phyloP scores from a whole-genome alignment of 108 stramenopile genomes.

The Licmophora abbreviata region DNA sequence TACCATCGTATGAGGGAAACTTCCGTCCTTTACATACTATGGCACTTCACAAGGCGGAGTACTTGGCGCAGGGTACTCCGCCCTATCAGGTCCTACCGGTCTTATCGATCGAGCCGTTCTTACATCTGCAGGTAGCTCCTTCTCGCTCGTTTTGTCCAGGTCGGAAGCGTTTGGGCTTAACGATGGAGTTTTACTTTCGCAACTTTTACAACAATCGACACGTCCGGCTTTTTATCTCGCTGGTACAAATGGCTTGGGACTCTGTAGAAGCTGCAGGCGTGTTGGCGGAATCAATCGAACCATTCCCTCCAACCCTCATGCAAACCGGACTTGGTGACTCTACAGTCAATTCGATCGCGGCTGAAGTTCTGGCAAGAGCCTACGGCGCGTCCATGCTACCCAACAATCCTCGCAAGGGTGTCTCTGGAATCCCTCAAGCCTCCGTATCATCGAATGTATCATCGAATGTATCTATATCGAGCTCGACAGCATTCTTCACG shows the following conservation, averaged over 20 bases:
- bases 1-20: background rate
- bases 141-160: constrained; percentile 50
- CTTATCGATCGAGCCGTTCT: constrained; percentile 55
- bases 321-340: constrained; percentile 64
- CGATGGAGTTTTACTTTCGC: constrained; percentile 36
- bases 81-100: constrained; percentile 20
- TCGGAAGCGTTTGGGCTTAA: constrained; percentile 50
- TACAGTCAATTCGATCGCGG: constrained; percentile 45
- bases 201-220: constrained; percentile 62
- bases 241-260: constrained; percentile 76
- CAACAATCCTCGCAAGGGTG: constrained; percentile 27
- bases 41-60: constrained; percentile 78
- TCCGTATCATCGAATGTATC: too few species aligned
- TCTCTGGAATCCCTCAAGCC: constrained; percentile 15
- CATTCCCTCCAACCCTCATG: constrained; percentile 31
- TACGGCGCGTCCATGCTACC: constrained; percentile 40
- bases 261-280: constrained; percentile 52
- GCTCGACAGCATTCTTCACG: constrained; percentile 26
- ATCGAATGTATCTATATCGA: constrained; percentile 7
- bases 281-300: constrained; percentile 36
- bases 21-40: constrained; percentile 40
- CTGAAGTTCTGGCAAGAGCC: constrained; percentile 59
- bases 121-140: constrained; percentile 65
- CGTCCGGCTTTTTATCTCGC: constrained; percentile 46
- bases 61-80: constrained; percentile 57